phyloP scores from a whole-genome alignment of 1,284 basidiomycete species.

The Ustilago hordei region DNA sequence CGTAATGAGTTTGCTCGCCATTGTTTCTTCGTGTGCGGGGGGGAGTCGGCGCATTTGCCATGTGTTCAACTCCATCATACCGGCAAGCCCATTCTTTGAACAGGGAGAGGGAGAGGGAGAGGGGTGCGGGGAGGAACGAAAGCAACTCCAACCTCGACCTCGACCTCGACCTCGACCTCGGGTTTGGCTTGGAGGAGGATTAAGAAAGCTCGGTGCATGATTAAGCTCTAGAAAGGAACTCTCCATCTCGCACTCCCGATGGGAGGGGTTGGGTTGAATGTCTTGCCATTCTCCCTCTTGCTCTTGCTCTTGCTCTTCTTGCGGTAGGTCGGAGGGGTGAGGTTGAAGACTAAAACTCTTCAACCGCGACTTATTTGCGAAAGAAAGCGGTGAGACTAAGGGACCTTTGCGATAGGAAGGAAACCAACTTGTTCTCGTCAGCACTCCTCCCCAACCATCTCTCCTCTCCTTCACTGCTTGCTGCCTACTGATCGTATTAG shows the following conservation, averaged over 20 bases:
- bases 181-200: background rate
- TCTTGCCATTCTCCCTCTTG: conserved; percentile 45
- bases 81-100: background rate
- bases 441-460: conserved; percentile 46
- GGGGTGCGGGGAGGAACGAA: background rate
- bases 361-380: background rate
- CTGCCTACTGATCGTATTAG: background rate
- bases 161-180: too few relatives aligned
- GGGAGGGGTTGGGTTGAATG: background rate
- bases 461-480: conserved; percentile 13
- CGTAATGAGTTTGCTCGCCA: conserved; percentile 26
- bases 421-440: conserved; percentile 43
- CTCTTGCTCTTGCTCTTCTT: background rate
- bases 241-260: background rate
- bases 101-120: background rate
- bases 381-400: conserved; percentile 20
- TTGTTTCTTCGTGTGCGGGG: background rate
- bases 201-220: conserved; percentile 24
- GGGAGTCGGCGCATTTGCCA: conserved; percentile 11
- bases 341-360: conserved; percentile 19
- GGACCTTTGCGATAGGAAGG: conserved; percentile 21
- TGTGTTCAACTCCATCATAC: background rate
- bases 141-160: background rate
- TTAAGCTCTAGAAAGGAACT: conserved; percentile 34
- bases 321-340: too few relatives aligned